phyloP scores from a whole-genome alignment of 768 basidiomycete genomes.

The Boletus sp. region DNA sequence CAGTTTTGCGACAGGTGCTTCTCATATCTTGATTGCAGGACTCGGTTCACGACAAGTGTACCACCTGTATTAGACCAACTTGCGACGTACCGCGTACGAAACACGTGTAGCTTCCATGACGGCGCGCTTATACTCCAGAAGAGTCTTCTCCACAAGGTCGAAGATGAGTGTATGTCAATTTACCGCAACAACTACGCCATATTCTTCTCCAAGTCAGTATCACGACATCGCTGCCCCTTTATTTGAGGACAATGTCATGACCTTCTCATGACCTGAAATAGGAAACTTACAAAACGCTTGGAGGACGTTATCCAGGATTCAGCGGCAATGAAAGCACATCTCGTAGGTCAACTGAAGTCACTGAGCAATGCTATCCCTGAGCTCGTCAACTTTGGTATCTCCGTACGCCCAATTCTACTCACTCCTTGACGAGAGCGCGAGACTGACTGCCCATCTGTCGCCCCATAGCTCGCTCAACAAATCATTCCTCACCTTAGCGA shows the following conservation, averaged over 20 bases:
- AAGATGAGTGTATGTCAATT: too few species aligned
- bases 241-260: slow-evolving; percentile 1
- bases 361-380: slow-evolving; percentile 73
- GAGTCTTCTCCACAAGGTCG: too few species aligned
- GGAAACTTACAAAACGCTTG: slow-evolving; percentile 84
- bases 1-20: too few species aligned
- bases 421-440: background rate
- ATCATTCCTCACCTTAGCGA: slow-evolving; percentile 85
- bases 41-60: too few species aligned
- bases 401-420: slow-evolving; percentile 44
- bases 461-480: slow-evolving; percentile 69
- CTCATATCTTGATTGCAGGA: too few species aligned
- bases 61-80: too few species aligned
- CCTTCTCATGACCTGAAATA: slow-evolving; percentile 27
- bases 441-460: background rate
- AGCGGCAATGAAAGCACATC: slow-evolving; percentile 64
- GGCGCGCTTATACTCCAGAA: too few species aligned
- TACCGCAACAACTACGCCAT: too few species aligned
- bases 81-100: too few species aligned
- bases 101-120: too few species aligned
- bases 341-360: slow-evolving; percentile 69
- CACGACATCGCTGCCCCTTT: background rate
- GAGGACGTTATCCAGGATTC: slow-evolving; percentile 76
- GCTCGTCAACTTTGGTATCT: slow-evolving; percentile 88
- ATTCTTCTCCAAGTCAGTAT: slow-evolving; percentile 61